A percentile compares a stretch with the other conserved stretches of the same genome.
phyloP scores from a whole-genome alignment of 495 filamentous ascomycete species.

The Penicillium cataractarum region DNA sequence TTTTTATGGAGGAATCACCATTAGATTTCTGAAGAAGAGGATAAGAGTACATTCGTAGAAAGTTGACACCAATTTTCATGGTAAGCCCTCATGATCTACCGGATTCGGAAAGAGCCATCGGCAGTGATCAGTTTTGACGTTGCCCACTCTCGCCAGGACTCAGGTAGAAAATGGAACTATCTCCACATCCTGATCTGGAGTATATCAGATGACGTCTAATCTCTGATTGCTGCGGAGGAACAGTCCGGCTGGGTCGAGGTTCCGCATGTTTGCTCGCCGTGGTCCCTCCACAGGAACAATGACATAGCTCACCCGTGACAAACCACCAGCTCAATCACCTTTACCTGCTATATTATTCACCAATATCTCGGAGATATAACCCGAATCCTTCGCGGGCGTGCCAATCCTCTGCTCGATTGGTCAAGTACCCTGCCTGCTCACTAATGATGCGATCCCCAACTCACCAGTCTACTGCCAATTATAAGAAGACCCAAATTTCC shows the following conservation, averaged over 20 bases:
- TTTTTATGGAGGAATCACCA: not conserved
- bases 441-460: slow-evolving; percentile 14
- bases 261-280: slow-evolving; percentile 12
- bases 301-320: slow-evolving; percentile 11
- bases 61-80: not conserved
- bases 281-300: slow-evolving; percentile 17
- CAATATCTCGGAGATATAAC: slow-evolving; percentile 14
- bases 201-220: slow-evolving; percentile 28
- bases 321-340: not conserved
- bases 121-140: not conserved
- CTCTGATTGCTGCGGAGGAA: slow-evolving; percentile 14
- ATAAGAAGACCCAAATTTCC: slow-evolving; percentile 21
- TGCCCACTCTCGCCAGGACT: not conserved
- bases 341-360: slow-evolving; percentile 17
- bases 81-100: not conserved
- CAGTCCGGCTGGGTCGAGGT: slow-evolving; percentile 30
- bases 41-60: not conserved
- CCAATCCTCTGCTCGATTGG: not conserved
- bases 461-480: slow-evolving; percentile 12
- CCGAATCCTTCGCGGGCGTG: slow-evolving; percentile 11
- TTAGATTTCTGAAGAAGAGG: not conserved
- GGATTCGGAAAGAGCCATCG: not conserved
- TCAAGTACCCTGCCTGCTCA: slow-evolving; percentile 14
- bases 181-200: slow-evolving; percentile 13
- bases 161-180: slow-evolving; percentile 6